Conservation (phyloP, 148 eudicot genomes). For the Rhododendron henanense region DNA sequence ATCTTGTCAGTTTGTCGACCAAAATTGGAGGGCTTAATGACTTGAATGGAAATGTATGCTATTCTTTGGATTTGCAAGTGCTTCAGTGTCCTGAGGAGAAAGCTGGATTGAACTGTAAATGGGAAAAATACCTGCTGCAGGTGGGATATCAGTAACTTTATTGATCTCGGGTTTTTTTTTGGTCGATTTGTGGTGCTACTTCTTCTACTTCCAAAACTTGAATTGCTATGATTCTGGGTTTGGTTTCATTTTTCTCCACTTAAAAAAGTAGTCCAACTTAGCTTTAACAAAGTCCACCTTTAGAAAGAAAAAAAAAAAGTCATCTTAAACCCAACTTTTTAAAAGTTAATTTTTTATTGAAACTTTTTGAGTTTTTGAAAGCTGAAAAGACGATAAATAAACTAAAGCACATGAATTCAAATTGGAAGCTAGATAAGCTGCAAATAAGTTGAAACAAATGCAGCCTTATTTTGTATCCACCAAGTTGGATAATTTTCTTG, state of each 20-base stretch:
- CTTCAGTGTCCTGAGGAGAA: constrained; percentile 64
- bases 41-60: constrained; percentile 44
- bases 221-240: neutral
- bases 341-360: neutral
- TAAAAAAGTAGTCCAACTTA: neutral
- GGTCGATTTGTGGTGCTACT: neutral
- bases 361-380: neutral
- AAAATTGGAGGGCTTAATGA: constrained; percentile 18
- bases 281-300: neutral
- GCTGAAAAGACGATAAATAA: neutral
- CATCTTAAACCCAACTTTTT: neutral
- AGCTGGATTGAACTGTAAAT: constrained; percentile 76
- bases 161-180: neutral
- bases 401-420: neutral
- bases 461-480: neutral
- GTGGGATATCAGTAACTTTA: constrained; percentile 25
- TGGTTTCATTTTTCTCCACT: neutral
- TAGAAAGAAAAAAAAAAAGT: neutral
- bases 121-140: constrained; percentile 69
- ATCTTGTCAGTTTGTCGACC: constrained; percentile 33
- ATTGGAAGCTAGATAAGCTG: neutral
- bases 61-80: constrained; percentile 58
- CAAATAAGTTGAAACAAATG: neutral
- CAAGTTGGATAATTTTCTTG: constrained; percentile 7
- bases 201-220: neutral